These are phyloP conservation scores for Globisporangium uncinulatum DNA, from an alignment of 352 stramenopile genomes.

Conservation along the genomic window DNA sequence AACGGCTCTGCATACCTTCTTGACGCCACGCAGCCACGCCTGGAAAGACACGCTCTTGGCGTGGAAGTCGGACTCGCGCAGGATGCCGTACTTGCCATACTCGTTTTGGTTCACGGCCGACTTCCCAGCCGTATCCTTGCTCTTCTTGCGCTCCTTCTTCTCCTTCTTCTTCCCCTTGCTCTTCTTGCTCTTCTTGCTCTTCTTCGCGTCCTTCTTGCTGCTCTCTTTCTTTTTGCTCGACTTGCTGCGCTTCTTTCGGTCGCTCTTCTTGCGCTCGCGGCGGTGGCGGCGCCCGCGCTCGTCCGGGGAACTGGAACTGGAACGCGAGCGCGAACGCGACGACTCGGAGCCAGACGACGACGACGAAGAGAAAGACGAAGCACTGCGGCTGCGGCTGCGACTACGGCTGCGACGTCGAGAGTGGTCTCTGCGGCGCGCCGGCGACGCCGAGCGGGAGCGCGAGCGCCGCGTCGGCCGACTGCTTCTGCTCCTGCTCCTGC, in stretches of 20 bases:
- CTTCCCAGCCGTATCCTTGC: slow-evolving; percentile 23
- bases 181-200: slow-evolving; percentile 20
- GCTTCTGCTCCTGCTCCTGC: slow-evolving; percentile 6
- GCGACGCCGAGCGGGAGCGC: background rate
- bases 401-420: slow-evolving; percentile 5
- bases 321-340: background rate
- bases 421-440: background rate
- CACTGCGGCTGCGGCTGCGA: slow-evolving; percentile 13
- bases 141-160: slow-evolving; percentile 2
- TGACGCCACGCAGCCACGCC: slow-evolving; percentile 92
- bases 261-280: slow-evolving; percentile 18
- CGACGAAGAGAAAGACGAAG: slow-evolving; percentile 26
- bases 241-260: slow-evolving; percentile 19
- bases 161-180: slow-evolving; percentile 16
- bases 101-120: slow-evolving; percentile 83
- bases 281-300: slow-evolving; percentile 9
- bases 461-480: slow-evolving; percentile 2
- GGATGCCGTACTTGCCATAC: slow-evolving; percentile 97
- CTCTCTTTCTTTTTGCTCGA: slow-evolving; percentile 24
- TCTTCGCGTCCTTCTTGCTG: slow-evolving; percentile 19
- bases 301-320: slow-evolving; percentile 1
- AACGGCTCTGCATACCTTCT: slow-evolving; percentile 58
- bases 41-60: slow-evolving; percentile 91
- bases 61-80: slow-evolving; percentile 91
- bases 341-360: slow-evolving; percentile 30